Evolutionary conservation across 2,329 filamentous ascomycete species (phyloP).

Genomic region (Phaeosphaeriaceae sp.): DNA sequence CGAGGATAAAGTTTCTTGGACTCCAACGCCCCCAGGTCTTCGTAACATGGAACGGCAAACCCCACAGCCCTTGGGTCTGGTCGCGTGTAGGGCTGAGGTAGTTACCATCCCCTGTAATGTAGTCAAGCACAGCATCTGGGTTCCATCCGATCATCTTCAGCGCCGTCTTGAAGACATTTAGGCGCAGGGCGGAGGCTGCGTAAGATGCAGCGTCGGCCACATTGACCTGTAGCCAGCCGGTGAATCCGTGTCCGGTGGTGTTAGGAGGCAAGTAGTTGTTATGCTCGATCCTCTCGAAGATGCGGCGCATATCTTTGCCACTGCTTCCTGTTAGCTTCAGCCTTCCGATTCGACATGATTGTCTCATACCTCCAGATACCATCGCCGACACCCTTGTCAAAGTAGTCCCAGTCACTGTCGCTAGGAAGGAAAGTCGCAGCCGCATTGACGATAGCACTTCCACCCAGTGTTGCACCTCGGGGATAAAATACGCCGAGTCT

Average conservation of each 20-base stretch:
- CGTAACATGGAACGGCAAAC: constrained; percentile 34
- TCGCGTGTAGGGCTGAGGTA: constrained; percentile 21
- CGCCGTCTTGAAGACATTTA: constrained; percentile 18
- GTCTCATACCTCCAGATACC: constrained; percentile 19
- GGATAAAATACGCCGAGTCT: constrained; percentile 27
- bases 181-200: constrained; percentile 5
- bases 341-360: neutral
- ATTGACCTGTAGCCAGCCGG: constrained; percentile 26
- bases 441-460: constrained; percentile 24
- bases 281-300: constrained; percentile 25
- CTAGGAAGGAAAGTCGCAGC: constrained; percentile 21
- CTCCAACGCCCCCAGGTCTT: constrained; percentile 23
- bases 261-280: constrained; percentile 23
- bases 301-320: constrained; percentile 20
- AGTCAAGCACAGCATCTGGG: constrained; percentile 19
- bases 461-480: constrained; percentile 23
- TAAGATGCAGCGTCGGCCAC: constrained; percentile 15
- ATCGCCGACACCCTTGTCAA: constrained; percentile 23
- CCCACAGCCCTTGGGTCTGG: constrained; percentile 48
- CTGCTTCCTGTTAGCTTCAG: constrained; percentile 9
- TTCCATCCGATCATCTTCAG: constrained; percentile 23
- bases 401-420: constrained; percentile 28
- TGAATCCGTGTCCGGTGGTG: constrained; percentile 27
- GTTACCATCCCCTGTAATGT: constrained; percentile 22
- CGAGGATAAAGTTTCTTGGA: constrained; percentile 22